Percentiles rank a stretch among this genome's conserved stretches.
Conservation (phyloP, 176 grass and related monocot species). For the Oryza brachyantha region DNA sequence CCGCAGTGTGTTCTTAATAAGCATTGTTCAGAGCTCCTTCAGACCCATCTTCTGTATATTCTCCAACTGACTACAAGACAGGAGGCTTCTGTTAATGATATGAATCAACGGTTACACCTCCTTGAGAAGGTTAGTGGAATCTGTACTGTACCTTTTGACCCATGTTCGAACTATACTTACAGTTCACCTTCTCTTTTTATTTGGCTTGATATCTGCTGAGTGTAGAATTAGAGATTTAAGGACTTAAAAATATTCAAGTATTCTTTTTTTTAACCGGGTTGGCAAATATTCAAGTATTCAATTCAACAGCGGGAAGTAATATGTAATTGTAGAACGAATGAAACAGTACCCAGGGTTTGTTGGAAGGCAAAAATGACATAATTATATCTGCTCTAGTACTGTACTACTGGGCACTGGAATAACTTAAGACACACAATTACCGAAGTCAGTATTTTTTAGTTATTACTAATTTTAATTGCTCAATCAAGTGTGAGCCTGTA, state of each 20-base stretch:
- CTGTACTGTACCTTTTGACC: neutral
- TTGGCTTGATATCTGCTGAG: neutral
- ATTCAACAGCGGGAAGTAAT: neutral
- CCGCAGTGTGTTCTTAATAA: constrained; percentile 62
- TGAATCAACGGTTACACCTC: constrained; percentile 62
- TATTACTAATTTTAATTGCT: neutral
- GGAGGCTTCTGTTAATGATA: constrained; percentile 47
- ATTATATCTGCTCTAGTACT: neutral
- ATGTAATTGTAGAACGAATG: constrained; percentile 2
- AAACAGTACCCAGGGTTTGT: constrained; percentile 13
- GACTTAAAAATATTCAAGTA: constrained; percentile 6
- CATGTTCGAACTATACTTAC: constrained; percentile 4
- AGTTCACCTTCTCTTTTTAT: neutral
- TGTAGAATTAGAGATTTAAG: neutral
- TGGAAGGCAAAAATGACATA: neutral
- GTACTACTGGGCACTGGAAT: neutral
- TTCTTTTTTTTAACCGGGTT: no score
- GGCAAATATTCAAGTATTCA: constrained; percentile 25
- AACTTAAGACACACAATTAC: constrained; percentile 7
- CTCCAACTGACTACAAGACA: constrained; percentile 54
- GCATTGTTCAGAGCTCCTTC: constrained; percentile 62
- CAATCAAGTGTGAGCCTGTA: neutral
- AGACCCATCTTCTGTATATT: constrained; percentile 64
- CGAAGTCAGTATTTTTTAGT: neutral
- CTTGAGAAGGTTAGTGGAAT: constrained; percentile 74